Base-by-base conservation (phyloP, 1,284 basidiomycete species). In the Apiotrichum laibachii region DNA sequence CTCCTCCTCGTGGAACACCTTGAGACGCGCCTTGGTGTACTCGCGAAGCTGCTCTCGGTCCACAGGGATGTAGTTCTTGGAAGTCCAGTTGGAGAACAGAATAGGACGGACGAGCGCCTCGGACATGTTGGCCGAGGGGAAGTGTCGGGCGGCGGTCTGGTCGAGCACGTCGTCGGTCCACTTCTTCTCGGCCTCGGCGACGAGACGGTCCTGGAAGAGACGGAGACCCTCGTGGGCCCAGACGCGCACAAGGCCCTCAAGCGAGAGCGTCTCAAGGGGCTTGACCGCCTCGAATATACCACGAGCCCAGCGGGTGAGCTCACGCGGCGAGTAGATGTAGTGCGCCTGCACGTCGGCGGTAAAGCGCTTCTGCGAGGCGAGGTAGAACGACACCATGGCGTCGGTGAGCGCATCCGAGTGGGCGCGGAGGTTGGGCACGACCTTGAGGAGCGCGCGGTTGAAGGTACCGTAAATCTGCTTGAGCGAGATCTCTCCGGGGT, bases 401-500 rank as follows among this genome's bases (percentile, higher is more conserved):
- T 93, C 89, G 18, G 96, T 99, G 65, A 99, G 86, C 4, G 96
- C 88, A 58, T 96, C 92, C 1, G 94, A 86, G 73, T 94, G 96
- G 22, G 92, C 89, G 22, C 94, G 88, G 46, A 99, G 83, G 65
- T 89, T 92, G 31, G 96, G 96, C 9, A 96, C 83, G 57, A 97
- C 92, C 79, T 99, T 99, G 73, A 99, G 88, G 37, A 95, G 82
- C 16, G 93, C 96, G 55, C 96, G 88, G 72, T 92, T 94, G 80
- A 99, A 99, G n/a, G 95, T 99, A 19, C 93, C 92, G 78, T 99
- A 99, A 68, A 99, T 99, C 75, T 99, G 97, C 72, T 94, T 96
- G 73, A 99, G 83, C 11, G 96, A 99, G 15, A 94, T 82, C 77
- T 96, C 92, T 59, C 95, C 96, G 11, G 96, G 96, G 77, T 99